A percentile compares a stretch with the other conserved stretches of the same genome.
These are phyloP conservation scores for Trichocladium uniseriatum DNA, from an alignment of 495 filamentous ascomycete genomes.

Conservation along the genomic window DNA sequence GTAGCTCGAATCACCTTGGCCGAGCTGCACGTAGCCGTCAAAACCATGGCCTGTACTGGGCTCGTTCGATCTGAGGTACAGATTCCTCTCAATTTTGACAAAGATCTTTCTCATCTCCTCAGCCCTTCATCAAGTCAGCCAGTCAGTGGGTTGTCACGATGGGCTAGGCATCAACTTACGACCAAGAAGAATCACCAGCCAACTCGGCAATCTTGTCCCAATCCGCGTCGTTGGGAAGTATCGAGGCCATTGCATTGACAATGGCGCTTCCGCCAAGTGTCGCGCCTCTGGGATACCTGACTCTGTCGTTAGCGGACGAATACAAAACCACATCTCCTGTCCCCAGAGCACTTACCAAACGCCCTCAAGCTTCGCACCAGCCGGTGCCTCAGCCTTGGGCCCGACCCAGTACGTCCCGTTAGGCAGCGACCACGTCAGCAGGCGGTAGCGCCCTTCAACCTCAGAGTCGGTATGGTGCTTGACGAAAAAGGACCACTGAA, in stretches of 20 bases:
- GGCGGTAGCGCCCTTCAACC: neutral
- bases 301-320: no score
- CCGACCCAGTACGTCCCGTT: conserved; percentile 35
- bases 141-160: no score
- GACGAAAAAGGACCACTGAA: conserved; percentile 39
- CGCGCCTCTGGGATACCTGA: conserved; percentile 37
- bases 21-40: conserved; percentile 26
- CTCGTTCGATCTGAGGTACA: conserved; percentile 27
- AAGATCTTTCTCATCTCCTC: conserved; percentile 30
- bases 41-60: conserved; percentile 36
- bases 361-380: conserved; percentile 28
- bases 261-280: conserved; percentile 37
- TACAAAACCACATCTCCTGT: no score
- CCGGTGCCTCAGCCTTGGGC: conserved; percentile 20
- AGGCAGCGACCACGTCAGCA: conserved; percentile 13
- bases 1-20: conserved; percentile 26
- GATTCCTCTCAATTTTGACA: conserved; percentile 29
- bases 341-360: no score
- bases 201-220: conserved; percentile 22
- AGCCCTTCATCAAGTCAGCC: neutral
- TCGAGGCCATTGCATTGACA: conserved; percentile 32
- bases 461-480: conserved; percentile 30
- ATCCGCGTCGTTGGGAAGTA: conserved; percentile 31
- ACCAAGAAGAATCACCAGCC: conserved; percentile 34
- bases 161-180: no score